phyloP scores from a whole-genome alignment of 2,329 filamentous ascomycete genomes.

The Periconia digitata region DNA sequence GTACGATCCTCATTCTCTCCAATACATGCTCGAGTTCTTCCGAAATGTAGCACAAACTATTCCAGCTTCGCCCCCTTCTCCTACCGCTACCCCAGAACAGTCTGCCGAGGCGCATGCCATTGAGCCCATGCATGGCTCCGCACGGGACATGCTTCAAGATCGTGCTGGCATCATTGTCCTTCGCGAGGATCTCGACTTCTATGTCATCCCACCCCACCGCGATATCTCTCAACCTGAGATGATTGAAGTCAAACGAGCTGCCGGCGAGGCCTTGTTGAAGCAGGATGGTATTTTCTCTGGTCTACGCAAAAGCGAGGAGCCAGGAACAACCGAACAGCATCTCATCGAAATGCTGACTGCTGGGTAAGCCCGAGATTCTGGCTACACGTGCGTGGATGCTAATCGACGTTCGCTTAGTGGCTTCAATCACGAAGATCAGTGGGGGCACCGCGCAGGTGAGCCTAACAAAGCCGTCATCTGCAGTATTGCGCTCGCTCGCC shows the following conservation, averaged over 20 bases:
- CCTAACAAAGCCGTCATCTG: conserved; percentile 98
- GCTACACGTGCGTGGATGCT: conserved; percentile 7
- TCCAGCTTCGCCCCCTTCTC: conserved; percentile 69
- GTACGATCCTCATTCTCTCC: conserved; percentile 94
- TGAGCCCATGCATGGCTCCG: conserved; percentile 70
- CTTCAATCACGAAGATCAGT: conserved; percentile 92
- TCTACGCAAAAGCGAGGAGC: conserved; percentile 90
- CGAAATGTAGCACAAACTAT: conserved; percentile 96
- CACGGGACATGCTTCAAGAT: conserved; percentile 78
- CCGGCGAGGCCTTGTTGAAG: conserved; percentile 78
- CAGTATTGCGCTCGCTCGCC: conserved; percentile 86
- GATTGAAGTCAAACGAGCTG: conserved; percentile 93
- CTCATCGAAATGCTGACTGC: conserved; percentile 99
- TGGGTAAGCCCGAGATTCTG: conserved; percentile 64
- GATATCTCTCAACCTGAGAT: conserved; percentile 88
- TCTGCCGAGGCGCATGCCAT: conserved; percentile 61
- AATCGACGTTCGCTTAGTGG: conserved; percentile 59
- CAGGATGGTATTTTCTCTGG: conserved; percentile 97
- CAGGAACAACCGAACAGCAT: conserved; percentile 95
- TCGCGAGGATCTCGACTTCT: conserved; percentile 95
- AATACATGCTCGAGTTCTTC: conserved; percentile 99
- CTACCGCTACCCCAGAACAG: conserved; percentile 49
- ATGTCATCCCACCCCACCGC: conserved; percentile 83
- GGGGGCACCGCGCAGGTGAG: conserved; percentile 96
- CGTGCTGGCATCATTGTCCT: conserved; percentile 96